Base-by-base conservation (phyloP, 2,329 filamentous ascomycete species). In the Phialemonium atrogriseum region DNA sequence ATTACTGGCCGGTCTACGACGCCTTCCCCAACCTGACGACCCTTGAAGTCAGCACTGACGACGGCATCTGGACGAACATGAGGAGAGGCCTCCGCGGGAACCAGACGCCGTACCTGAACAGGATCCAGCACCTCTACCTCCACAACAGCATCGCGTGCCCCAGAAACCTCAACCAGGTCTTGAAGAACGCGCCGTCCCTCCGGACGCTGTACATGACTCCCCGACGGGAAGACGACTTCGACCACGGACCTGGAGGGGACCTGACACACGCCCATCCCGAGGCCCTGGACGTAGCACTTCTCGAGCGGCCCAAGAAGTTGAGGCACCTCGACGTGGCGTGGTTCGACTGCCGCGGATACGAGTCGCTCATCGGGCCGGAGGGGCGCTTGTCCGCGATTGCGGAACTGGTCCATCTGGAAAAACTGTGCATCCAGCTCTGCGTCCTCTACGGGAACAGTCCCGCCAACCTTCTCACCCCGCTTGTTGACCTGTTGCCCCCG, bases 131-230 rank as follows among this genome's bases (percentile, higher is more conserved):
- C 32, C 35, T 50, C 27, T 49, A 41, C 39, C 43, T 50, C 11
- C 43, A 48, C 40, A 16, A 44, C 33, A 47, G 44, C 36, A 18
- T 39, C 26, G 35, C 42, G 23, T 38, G 33, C 32, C 48, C 48
- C 7, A 30, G 30, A n/a, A 35, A 47, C 30, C 33, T 50, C 8
- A 29, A 43, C 32, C 34, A 41, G 4, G 20, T 49, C 18, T 33
- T 50, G 11, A 26, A 20, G 9, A 42, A 46, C 34, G 46, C 46
- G 7, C 45, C 46, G 4, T 17, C 35, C 9, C 43, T 49, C 24
- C 33, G 44, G 33, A 47, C 45, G 4, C 41, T 50, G 11, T 49
- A 50, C 45, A 42, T 50, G 39, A 28, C 36, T 4, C 38, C 46
- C 10, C 43, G 42, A 13, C 33, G 30, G 9, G 40, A 41, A 20